Evolutionary conservation across 164 flowering plant genomes (phyloP), one percentile per base, ranked within the genome.

Genomic region (Magnolia sinica): DNA sequence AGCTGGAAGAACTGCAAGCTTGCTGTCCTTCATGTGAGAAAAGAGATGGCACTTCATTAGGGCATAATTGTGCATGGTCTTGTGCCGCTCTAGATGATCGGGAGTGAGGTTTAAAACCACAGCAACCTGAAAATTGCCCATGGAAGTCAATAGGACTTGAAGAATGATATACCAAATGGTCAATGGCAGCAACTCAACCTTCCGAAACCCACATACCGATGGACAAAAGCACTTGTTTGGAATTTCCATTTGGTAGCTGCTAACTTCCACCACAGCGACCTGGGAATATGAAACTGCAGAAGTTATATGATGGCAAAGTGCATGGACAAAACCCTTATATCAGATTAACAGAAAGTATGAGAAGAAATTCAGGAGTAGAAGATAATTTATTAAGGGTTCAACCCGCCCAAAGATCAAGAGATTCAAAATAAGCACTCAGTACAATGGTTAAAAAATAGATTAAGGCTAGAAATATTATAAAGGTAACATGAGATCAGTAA

Each of bases 241-340:
- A 73, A 86, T 82, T 64, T 86, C 87, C 87, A 86, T 71, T 78
- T 84, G 86, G 70, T 83, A 86, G 80, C 88, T 84, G 87, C 88
- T 86, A 76, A 86, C 85, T 80, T 86, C 88, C 81, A 86, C 88
- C 55, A 84, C 88, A 67, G 85, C 87, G 80, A 86, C 86, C 88
- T 86, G 72, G 2, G 69, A 76, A 66, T 63, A 51, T 23, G 19
- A n/a, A 37, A 77, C 23, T 29, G 13, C 11, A 71, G 50, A 49
- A 1, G 1, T 51, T 14, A 20, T 10, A 20, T 13, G 10, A 11
- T 49, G 8, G 10, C 3, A 23, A 37, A 22, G 22, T 72, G 63
- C 37, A 50, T 20, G 11, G 74, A 51, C 27, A 70, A 70, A 7
- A 50, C 11, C 13, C 6, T 49, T n/a, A 9, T 14, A 29, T 69